Percentiles rank a stretch among this genome's conserved stretches.
phyloP scores from a whole-genome alignment of 164 flowering plant genomes.

The Sedum album region DNA sequence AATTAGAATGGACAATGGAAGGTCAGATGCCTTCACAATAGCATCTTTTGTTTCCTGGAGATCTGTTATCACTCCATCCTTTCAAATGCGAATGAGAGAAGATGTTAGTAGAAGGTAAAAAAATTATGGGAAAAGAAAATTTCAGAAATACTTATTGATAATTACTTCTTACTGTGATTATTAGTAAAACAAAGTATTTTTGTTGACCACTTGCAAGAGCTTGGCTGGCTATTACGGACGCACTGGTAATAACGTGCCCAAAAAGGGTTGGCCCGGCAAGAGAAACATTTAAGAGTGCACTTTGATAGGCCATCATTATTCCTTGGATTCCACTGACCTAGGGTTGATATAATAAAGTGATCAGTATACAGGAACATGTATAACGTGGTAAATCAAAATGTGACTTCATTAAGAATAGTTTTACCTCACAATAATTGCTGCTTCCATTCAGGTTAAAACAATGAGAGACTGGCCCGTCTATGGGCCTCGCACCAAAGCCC shows the following conservation, averaged over 20 bases:
- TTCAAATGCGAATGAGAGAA: slow-evolving; percentile 9
- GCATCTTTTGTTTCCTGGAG: slow-evolving; percentile 84
- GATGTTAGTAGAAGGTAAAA: not conserved
- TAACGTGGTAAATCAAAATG: not conserved
- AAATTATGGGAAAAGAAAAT: not conserved
- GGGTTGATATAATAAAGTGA: not conserved
- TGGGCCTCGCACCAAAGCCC: slow-evolving; percentile 81
- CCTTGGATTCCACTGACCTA: slow-evolving; percentile 75
- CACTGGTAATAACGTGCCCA: slow-evolving; percentile 47
- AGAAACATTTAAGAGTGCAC: slow-evolving; percentile 62
- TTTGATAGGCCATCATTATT: slow-evolving; percentile 55
- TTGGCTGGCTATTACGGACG: slow-evolving; percentile 47
- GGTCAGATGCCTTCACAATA: slow-evolving; percentile 66
- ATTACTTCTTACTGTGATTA: slow-evolving; percentile 48
- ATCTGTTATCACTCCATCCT: slow-evolving; percentile 86
- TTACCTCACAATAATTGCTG: slow-evolving; percentile 50
- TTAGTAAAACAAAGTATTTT: slow-evolving; percentile 53
- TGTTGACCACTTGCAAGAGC: slow-evolving; percentile 36
- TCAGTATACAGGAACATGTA: slow-evolving; percentile 4
- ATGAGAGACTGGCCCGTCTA: slow-evolving; percentile 76
- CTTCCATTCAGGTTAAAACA: slow-evolving; percentile 78
- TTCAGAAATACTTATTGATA: not conserved
- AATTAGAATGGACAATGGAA: slow-evolving; percentile 69
- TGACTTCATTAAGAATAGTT: not conserved
- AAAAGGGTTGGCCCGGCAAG: slow-evolving; percentile 73